Percentiles rank a stretch among this genome's conserved stretches.
Evolutionary conservation across 192 early-diverging fungal species (phyloP).

Genomic region (Neocallimastix lanati): DNA sequence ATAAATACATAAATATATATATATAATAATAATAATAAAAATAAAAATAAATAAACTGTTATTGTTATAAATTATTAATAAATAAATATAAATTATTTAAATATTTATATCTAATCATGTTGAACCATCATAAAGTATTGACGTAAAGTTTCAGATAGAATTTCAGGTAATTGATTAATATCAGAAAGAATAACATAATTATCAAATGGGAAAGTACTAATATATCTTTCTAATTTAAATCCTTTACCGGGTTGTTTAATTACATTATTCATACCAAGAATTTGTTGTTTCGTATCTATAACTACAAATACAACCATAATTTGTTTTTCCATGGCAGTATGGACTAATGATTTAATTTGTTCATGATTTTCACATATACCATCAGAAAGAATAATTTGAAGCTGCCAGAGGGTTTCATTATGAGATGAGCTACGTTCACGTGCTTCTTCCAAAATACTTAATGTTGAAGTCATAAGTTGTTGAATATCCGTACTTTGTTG

Average conservation of each 20-base stretch:
- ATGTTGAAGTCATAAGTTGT: slow-evolving; percentile 68
- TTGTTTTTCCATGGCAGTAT: slow-evolving; percentile 57
- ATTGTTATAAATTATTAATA: too few relatives aligned
- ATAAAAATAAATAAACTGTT: too few relatives aligned
- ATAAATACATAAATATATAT: too few relatives aligned
- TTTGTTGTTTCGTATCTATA: slow-evolving; percentile 55
- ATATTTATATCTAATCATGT: slow-evolving; percentile 9
- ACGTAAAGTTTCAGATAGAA: slow-evolving; percentile 78
- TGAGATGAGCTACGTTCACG: slow-evolving; percentile 13
- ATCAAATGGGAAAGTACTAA: slow-evolving; percentile 96
- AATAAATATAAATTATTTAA: too few relatives aligned
- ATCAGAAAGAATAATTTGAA: slow-evolving; percentile 90
- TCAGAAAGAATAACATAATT: slow-evolving; percentile 86
- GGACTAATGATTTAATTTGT: slow-evolving; percentile 58
- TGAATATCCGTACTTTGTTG: slow-evolving; percentile 74
- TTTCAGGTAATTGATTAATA: slow-evolving; percentile 69
- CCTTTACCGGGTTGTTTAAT: slow-evolving; percentile 1
- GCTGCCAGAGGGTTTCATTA: slow-evolving; percentile 58
- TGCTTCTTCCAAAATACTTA: slow-evolving; percentile 58
- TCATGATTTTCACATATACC: slow-evolving; percentile 93
- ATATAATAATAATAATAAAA: too few relatives aligned
- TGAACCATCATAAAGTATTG: slow-evolving; percentile 86
- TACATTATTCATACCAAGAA: neutral
- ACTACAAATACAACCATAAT: slow-evolving; percentile 95
- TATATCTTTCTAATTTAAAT: slow-evolving; percentile 25